Base-by-base conservation (phyloP, 2,329 filamentous ascomycete genomes). In the Fusarium sp. region DNA sequence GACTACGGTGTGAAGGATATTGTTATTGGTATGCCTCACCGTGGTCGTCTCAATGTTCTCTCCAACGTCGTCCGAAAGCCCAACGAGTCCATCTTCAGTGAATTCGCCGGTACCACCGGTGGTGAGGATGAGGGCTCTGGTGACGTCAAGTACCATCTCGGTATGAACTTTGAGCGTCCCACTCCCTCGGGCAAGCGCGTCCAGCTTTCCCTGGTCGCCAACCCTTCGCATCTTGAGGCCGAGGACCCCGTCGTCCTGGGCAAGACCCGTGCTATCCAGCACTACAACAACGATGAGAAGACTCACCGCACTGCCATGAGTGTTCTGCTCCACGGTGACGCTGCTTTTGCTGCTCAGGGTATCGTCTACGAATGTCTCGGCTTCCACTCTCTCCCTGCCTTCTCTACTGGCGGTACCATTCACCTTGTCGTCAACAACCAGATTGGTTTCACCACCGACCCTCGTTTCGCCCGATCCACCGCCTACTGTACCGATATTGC, bases 351-450 rank as follows among this genome's bases (percentile, higher is more conserved):
- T 72, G 96, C 91, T 42, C 96, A 99, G 84, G 96, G 96, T 85
- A 88, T 99, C 66, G 96, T 99, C 68, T 99, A 99, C 82, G 96
- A 99, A 83, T 98, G 95, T 77, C 92, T 99, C 82, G 96, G 96
- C 69, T 98, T 99, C 90, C 92, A 97, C 84, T 92, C 94, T 53
- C 90, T 99, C 38, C 96, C 96, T 31, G 93, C 92, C 73, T 99
- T 98, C 85, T 97, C 97, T 49, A 98, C 96, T 55, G 96, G 96
- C 76, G 96, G 96, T 78, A 99, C 96, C 61, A 93, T 99, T 75
- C 96, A 99, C 83, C 87, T 99, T 72, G 91, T 99, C 63, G 95
- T 98, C 74, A 99, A 99, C 90, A 99, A 99, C 88, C 96, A 99
- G 87, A 99, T 99, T 80, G 96, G 96, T 81, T 99, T 99, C 87